A percentile compares a stretch with the other conserved stretches of the same genome.
Evolutionary conservation across 805 yeast genomes (phyloP).

Genomic region (Ascoidea asiatica): DNA sequence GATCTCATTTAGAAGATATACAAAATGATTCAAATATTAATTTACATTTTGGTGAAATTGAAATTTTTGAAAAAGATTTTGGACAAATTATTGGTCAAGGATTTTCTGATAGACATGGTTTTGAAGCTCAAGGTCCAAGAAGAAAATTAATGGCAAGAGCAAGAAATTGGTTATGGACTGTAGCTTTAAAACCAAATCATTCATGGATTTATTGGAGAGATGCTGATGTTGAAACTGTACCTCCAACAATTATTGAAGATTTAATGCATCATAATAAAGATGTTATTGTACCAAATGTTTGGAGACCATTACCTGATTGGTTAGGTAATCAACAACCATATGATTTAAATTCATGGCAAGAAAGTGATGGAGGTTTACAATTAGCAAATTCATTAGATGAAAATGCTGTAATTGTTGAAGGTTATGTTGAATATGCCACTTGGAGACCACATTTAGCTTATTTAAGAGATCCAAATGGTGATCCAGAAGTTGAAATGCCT

Average conservation of each 20-base stretch:
- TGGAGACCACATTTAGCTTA: conserved; percentile 98
- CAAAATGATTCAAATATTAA: conserved; percentile 51
- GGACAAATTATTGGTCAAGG: conserved; percentile 92
- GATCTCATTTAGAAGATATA: conserved; percentile 39
- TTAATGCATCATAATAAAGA: conserved; percentile 85
- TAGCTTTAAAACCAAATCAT: conserved; percentile 82
- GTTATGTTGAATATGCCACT: conserved; percentile 92
- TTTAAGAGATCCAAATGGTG: conserved; percentile 88
- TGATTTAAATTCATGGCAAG: conserved; percentile 79
- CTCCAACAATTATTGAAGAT: conserved; percentile 77
- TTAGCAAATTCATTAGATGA: conserved; percentile 70
- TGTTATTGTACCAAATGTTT: conserved; percentile 88
- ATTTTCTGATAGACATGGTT: conserved; percentile 87
- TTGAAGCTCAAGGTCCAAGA: conserved; percentile 91
- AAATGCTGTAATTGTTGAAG: conserved; percentile 95
- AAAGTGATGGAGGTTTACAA: conserved; percentile 68
- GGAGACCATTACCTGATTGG: conserved; percentile 87
- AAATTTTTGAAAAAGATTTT: conserved; percentile 82
- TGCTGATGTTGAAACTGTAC: conserved; percentile 90
- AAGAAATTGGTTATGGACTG: conserved; percentile 83
- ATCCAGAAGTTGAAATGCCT: conserved; percentile 85
- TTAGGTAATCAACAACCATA: conserved; percentile 75
- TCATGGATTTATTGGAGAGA: conserved; percentile 97
- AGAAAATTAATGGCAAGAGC: conserved; percentile 93
- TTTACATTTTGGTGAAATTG: conserved; percentile 72